A percentile compares a stretch with the other conserved stretches of the same genome.
Evolutionary conservation across 352 stramenopile genomes (phyloP).

Genomic region (Phytophthora cactorum): DNA sequence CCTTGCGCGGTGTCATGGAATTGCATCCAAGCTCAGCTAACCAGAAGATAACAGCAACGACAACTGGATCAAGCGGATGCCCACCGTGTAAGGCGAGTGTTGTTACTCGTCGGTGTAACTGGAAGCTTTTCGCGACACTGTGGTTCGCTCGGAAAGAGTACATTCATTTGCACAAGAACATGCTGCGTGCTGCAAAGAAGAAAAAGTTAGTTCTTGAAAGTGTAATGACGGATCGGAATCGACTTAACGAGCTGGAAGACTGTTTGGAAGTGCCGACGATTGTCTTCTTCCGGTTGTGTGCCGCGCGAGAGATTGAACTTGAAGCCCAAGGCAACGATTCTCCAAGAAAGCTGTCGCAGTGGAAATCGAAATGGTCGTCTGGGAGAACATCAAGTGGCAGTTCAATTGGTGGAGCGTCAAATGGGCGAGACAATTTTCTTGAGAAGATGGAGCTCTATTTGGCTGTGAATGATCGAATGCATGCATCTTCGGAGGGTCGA

Average conservation of each 20-base stretch:
- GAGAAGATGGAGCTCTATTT: constrained; percentile 68
- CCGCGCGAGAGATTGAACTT: constrained; percentile 64
- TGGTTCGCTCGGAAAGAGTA: constrained; percentile 77
- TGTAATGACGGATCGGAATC: constrained; percentile 51
- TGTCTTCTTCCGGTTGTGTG: constrained; percentile 83
- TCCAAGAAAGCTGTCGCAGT: constrained; percentile 67
- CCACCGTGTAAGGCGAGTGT: constrained; percentile 14
- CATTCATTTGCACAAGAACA: constrained; percentile 76
- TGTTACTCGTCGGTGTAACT: constrained; percentile 41
- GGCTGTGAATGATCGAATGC: constrained; percentile 65
- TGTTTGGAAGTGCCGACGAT: constrained; percentile 77
- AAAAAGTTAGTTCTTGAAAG: constrained; percentile 64
- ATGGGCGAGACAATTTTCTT: constrained; percentile 17
- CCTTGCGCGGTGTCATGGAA: constrained; percentile 68
- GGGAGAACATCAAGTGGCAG: constrained; percentile 32
- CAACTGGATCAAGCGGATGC: neutral
- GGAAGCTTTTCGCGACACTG: constrained; percentile 65
- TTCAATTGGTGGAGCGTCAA: constrained; percentile 5
- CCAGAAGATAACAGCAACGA: constrained; percentile 8
- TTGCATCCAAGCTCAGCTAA: constrained; percentile 41
- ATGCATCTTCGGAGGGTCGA: constrained; percentile 54
- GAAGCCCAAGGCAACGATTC: constrained; percentile 74
- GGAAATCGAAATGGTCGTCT: constrained; percentile 72
- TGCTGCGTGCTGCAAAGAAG: constrained; percentile 63
- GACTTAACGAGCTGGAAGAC: constrained; percentile 72